Conservation (phyloP, 768 basidiomycete species). For the Termitomyces sp. region DNA sequence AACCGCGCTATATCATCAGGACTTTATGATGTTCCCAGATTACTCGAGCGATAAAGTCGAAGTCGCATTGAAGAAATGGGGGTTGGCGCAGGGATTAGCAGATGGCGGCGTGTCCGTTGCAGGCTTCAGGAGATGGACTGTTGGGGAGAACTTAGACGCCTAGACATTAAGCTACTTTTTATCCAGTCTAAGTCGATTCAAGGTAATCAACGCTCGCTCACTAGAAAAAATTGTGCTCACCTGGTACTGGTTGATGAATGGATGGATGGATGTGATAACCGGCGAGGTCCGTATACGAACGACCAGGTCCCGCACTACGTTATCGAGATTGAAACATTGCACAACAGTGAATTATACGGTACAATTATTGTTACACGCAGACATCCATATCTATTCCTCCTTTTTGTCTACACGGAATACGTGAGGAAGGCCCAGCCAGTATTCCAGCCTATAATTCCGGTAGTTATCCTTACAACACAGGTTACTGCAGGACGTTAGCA, state of each 20-base stretch:
- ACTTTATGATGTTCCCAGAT: slow-evolving; percentile 72
- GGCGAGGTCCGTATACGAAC: too few relatives aligned
- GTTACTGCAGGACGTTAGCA: slow-evolving; percentile 26
- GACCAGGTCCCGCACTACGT: too few relatives aligned
- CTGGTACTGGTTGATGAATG: too few relatives aligned
- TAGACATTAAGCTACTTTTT: neutral
- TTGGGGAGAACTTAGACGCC: slow-evolving; percentile 38
- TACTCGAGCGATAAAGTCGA: slow-evolving; percentile 41
- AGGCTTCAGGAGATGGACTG: slow-evolving; percentile 66
- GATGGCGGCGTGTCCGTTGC: slow-evolving; percentile 39
- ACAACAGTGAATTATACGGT: neutral
- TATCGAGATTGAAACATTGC: neutral
- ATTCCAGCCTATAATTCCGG: slow-evolving; percentile 41
- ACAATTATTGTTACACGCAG: neutral
- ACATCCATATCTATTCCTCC: slow-evolving; percentile 9
- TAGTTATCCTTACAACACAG: slow-evolving; percentile 61
- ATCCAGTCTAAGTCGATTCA: neutral
- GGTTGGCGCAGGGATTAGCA: slow-evolving; percentile 20
- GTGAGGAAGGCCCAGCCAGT: slow-evolving; percentile 46
- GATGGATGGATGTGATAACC: too few relatives aligned
- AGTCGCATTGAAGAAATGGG: slow-evolving; percentile 40
- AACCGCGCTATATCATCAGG: slow-evolving; percentile 66
- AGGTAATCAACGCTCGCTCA: neutral
- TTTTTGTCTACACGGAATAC: slow-evolving; percentile 30
- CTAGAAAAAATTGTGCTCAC: neutral